Conservation (phyloP, 225 moss, liverwort and hornwort genomes). For the Climacium dendroides region DNA sequence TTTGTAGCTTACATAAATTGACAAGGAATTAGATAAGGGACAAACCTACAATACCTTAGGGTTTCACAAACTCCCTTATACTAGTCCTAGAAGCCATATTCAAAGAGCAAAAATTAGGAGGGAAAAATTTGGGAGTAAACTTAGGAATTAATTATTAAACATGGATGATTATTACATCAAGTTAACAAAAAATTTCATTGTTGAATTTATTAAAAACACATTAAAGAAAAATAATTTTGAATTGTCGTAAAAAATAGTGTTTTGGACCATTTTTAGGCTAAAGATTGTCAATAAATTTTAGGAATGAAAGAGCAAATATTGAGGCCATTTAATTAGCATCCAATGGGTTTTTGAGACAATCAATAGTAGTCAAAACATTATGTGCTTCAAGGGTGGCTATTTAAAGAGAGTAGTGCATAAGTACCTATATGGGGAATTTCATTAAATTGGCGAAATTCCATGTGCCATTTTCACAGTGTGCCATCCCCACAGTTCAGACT, state of each 20-base stretch:
- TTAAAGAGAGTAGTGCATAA: no score
- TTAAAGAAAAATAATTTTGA: neutral
- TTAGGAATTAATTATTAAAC: neutral
- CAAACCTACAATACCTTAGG: neutral
- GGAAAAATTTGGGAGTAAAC: accelerated
- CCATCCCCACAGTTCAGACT: no score
- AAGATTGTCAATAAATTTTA: neutral
- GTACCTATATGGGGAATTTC: no score
- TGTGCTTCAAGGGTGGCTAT: no score
- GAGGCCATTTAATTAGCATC: no score
- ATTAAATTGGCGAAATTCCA: no score
- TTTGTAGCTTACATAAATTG: neutral
- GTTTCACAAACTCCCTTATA: neutral
- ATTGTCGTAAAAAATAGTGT: no score
- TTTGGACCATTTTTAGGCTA: accelerated
- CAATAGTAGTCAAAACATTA: no score
- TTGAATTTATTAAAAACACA: neutral
- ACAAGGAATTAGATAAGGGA: neutral
- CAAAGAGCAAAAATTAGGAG: neutral
- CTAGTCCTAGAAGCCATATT: neutral
- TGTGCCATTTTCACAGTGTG: no score
- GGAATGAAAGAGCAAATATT: no score
- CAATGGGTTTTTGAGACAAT: no score
- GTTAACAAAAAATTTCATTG: neutral
- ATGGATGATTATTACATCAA: neutral